Conservation (phyloP, 768 basidiomycete species). For the Strobilomyces confusus region DNA sequence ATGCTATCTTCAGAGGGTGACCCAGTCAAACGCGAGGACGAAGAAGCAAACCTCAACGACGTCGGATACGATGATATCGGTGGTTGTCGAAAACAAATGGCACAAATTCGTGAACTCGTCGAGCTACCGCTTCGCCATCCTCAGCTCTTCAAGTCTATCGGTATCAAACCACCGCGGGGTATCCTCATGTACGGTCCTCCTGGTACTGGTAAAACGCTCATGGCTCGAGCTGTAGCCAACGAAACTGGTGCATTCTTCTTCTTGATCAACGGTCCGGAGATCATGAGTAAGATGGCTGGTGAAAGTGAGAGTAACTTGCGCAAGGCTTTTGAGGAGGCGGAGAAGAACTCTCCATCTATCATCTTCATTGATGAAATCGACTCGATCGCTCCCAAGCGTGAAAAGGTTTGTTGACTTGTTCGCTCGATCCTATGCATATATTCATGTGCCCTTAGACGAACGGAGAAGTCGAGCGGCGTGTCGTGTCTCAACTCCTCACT, state of each 20-base stretch:
- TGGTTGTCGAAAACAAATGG: slow-evolving; percentile 99
- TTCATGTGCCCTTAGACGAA: slow-evolving; percentile 63
- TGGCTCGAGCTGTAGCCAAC: slow-evolving; percentile 99
- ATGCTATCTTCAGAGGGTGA: slow-evolving; percentile 72
- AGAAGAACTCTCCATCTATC: slow-evolving; percentile 99
- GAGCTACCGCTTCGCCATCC: slow-evolving; percentile 97
- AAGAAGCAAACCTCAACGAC: slow-evolving; percentile 93
- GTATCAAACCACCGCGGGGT: slow-evolving; percentile 99
- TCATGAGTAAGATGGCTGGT: slow-evolving; percentile 99
- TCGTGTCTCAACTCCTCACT: slow-evolving; percentile 96
- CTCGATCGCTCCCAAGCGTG: slow-evolving; percentile 99
- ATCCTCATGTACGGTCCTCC: slow-evolving; percentile 98
- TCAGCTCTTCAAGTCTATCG: slow-evolving; percentile 99
- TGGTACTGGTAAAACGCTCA: slow-evolving; percentile 98
- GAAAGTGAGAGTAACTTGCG: slow-evolving; percentile 96
- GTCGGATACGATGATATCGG: slow-evolving; percentile 99
- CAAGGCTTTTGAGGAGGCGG: slow-evolving; percentile 99
- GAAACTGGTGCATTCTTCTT: slow-evolving; percentile 99
- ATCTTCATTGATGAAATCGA: slow-evolving; percentile 99
- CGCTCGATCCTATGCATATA: not conserved
- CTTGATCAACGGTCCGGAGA: slow-evolving; percentile 99
- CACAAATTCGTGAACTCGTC: slow-evolving; percentile 98
- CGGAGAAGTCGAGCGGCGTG: slow-evolving; percentile 98
- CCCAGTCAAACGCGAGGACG: slow-evolving; percentile 97
- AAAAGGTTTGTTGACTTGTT: slow-evolving; percentile 63